Base-by-base conservation (phyloP, 2,329 filamentous ascomycete genomes). In the Trichoderma polysporum region DNA sequence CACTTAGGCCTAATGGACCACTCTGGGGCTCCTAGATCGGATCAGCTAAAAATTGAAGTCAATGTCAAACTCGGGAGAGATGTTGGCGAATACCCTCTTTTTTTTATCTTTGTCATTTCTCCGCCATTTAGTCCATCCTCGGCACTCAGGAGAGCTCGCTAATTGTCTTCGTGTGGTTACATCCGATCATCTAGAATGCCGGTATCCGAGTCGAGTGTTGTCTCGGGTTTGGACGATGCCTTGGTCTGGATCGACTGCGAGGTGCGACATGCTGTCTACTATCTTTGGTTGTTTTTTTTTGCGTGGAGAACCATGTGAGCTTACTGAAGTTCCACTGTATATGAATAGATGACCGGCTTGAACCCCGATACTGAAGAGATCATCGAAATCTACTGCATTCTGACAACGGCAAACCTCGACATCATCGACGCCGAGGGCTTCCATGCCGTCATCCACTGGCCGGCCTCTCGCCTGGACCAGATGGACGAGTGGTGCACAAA, bases 401-500 rank as follows among this genome's bases (percentile, higher is more conserved):
- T 99, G 76, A 99, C 95, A 8, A 91, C 94, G 71, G 86, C 88
- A 62, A 83, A 93, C 69, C 86, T 99, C 22, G 86, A 91, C 66
- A 78, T 96, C 37, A 79, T 97, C 29, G 93, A 97, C 68, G 81
- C 88, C 27, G 77, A 84, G 35, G 94, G 94, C 71, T 97, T 91
- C 84, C 92, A 96, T 74, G 86, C 86, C 31, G 83, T 94, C 53
- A 86, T 99, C 67, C 90, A 94, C 76, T 91, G 92, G 73, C 83
- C 88, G 0, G 83, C 88, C 73, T 82, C 87, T 63, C 85, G 87
- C 49, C 87, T 98, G 73, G 88, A 90, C 74, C 78, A 82, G 74
- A 98, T 99, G 88, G 92, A 91, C 72, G 88, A 90, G 60, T 99
- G 95, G 95, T 98, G 95, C 79, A 91, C 86, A 59, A 82, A 83